phyloP scores from a whole-genome alignment of 23 red algal species.

The Gracilaria domingensis region DNA sequence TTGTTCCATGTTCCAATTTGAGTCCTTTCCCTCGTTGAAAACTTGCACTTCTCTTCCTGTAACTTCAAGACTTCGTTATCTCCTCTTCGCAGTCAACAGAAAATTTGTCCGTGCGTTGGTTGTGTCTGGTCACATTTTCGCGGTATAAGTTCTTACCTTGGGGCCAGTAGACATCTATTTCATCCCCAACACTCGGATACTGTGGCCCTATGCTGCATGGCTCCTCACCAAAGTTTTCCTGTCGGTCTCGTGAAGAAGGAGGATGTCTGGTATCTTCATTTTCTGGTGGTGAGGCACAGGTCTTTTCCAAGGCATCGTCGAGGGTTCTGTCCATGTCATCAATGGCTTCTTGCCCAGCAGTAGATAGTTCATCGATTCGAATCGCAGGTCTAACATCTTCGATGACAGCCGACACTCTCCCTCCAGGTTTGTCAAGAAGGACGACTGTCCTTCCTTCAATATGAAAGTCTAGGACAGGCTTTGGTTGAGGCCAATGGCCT shows the following conservation, averaged over 20 bases:
- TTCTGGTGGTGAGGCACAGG: neutral
- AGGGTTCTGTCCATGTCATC: neutral
- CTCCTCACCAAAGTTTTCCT: neutral
- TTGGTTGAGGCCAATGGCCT: too few species aligned
- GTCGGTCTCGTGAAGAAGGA: neutral
- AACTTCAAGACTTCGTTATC: constrained; percentile 13
- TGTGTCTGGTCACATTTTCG: too few species aligned
- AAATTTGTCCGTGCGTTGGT: neutral
- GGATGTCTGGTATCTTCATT: neutral
- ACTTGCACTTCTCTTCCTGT: constrained; percentile 28
- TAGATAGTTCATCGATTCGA: neutral
- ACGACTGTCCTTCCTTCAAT: too few species aligned
- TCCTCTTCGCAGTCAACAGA: constrained; percentile 24
- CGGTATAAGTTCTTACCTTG: neutral
- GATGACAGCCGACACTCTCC: too few species aligned
- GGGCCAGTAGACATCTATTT: neutral
- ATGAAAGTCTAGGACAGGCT: too few species aligned
- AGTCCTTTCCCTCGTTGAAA: neutral
- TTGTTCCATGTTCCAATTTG: neutral
- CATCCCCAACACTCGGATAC: neutral
- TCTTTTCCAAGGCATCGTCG: neutral
- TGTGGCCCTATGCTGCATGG: too few species aligned
- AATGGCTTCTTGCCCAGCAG: constrained; percentile 27
- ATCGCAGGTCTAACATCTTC: constrained; percentile 21
- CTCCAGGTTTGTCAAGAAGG: too few species aligned